Base-by-base conservation (phyloP, 1,284 basidiomycete genomes). In the Fomitiporia mediterranea region DNA sequence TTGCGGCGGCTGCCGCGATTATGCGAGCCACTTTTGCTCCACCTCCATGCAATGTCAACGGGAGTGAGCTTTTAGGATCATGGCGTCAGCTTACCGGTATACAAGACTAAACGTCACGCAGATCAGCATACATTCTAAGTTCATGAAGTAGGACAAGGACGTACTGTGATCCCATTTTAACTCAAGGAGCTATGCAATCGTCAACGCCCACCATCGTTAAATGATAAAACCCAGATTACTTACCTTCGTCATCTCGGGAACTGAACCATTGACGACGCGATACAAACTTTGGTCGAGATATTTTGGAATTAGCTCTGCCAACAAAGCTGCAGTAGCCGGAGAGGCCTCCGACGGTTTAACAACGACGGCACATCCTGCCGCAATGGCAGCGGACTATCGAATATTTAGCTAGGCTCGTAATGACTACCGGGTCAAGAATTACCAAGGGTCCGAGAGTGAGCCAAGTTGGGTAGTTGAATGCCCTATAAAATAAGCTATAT, bases 161-260 rank as follows among this genome's bases (percentile, higher is more conserved):
- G 66, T 63, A 92, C 91, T 87, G 63, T 94, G 91, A 62, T 89
- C 93, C 91, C 92, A 97, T 53, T 79, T 81, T 37, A 91, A 75
- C 63, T 92, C 87, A 8, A 97, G 76, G 4, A 94, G 68, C 76
- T 86, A 28, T 35, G 11, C n/a, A 44, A 25, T 21, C 4, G 4
- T 43, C 9, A 17, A n/a, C 34, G 28, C 34, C 25, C 54, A 49
- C 11, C 28, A 44, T 39, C 11, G 23, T 28, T 9, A 32, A 42
- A 6, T 42, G 7, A 11, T 38, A 27, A 11, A 47, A 38, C n/a
- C 15, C 34, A 4, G 21, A 55, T 21, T 28, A 53, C 66, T 7
- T 52, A 84, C 84, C 70, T 79, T 86, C 30, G 86, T 88, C 0
- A 86, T 84, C 69, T 94, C 86, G 0, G 84, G 75, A 1, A 92